Percentiles rank a stretch among this genome's conserved stretches.
Evolutionary conservation across 345 rosid genomes (phyloP).

Genomic region (Camelina hispida): DNA sequence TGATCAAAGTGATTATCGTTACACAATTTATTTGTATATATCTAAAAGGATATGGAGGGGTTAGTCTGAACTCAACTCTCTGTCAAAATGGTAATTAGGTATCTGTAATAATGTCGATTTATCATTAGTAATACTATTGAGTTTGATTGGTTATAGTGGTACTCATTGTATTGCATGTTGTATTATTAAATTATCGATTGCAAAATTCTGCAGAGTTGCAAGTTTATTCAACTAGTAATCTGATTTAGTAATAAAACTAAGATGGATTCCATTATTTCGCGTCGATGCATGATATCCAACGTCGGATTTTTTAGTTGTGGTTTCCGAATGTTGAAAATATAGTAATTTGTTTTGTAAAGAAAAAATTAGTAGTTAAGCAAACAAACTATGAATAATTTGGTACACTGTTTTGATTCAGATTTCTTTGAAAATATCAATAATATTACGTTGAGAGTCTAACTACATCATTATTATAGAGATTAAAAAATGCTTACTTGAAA

Average conservation of each 20-base stretch:
- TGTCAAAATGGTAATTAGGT: slow-evolving; percentile 27
- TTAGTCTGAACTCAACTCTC: slow-evolving; percentile 32
- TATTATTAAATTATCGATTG: neutral
- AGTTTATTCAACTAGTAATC: slow-evolving; percentile 26
- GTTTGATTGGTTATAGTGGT: slow-evolving; percentile 5
- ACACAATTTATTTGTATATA: slow-evolving; percentile 16
- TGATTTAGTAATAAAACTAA: neutral
- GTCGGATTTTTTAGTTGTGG: neutral
- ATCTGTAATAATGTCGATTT: slow-evolving; percentile 29
- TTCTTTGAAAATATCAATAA: neutral
- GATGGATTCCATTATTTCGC: slow-evolving; percentile 17
- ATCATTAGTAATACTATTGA: slow-evolving; percentile 26
- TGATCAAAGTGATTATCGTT: slow-evolving; percentile 45
- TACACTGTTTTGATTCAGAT: neutral
- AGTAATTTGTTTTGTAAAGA: no score
- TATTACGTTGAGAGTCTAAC: neutral
- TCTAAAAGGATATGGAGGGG: slow-evolving; percentile 22
- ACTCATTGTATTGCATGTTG: slow-evolving; percentile 19
- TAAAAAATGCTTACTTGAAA: neutral
- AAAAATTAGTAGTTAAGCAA: neutral
- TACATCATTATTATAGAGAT: neutral
- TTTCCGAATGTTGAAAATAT: neutral
- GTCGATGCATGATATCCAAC: slow-evolving; percentile 18
- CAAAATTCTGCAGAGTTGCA: neutral
- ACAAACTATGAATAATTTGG: neutral